Evolutionary conservation across 2,329 filamentous ascomycete genomes (phyloP).

Genomic region (Ophiocordyceps camponoti-floridani): DNA sequence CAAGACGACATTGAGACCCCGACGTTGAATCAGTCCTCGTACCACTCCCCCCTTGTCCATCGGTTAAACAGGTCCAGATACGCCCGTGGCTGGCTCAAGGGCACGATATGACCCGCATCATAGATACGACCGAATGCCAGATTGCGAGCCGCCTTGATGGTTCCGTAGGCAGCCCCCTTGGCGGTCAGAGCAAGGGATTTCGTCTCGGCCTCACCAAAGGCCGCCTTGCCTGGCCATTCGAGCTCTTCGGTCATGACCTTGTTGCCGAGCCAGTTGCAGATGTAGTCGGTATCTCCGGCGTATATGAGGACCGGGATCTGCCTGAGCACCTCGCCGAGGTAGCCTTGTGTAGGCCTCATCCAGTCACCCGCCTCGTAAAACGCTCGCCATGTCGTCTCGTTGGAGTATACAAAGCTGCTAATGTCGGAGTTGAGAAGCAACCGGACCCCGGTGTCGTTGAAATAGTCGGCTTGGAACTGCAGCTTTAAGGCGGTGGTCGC

Average conservation of each 20-base stretch:
- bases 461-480: constrained; percentile 70
- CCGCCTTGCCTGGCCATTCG: constrained; percentile 76
- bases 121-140: constrained; percentile 85
- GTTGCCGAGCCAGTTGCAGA: constrained; percentile 98
- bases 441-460: constrained; percentile 70
- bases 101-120: constrained; percentile 89
- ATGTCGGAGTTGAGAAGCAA: constrained; percentile 81
- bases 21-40: background rate
- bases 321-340: constrained; percentile 70
- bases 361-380: constrained; percentile 50
- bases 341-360: constrained; percentile 91
- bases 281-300: constrained; percentile 72
- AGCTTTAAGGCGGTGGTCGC: background rate
- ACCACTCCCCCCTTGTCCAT: constrained; percentile 40
- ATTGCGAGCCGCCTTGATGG: constrained; percentile 79
- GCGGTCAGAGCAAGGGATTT: constrained; percentile 45
- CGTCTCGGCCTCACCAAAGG: constrained; percentile 53
- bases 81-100: constrained; percentile 79
- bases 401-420: constrained; percentile 54
- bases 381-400: background rate
- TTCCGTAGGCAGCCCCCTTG: constrained; percentile 33
- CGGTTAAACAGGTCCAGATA: constrained; percentile 86
- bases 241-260: constrained; percentile 85
- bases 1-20: too few relatives aligned
- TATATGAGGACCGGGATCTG: constrained; percentile 92